Base-by-base conservation (phyloP, 2,329 filamentous ascomycete genomes). In the Xylariaceae sp. region DNA sequence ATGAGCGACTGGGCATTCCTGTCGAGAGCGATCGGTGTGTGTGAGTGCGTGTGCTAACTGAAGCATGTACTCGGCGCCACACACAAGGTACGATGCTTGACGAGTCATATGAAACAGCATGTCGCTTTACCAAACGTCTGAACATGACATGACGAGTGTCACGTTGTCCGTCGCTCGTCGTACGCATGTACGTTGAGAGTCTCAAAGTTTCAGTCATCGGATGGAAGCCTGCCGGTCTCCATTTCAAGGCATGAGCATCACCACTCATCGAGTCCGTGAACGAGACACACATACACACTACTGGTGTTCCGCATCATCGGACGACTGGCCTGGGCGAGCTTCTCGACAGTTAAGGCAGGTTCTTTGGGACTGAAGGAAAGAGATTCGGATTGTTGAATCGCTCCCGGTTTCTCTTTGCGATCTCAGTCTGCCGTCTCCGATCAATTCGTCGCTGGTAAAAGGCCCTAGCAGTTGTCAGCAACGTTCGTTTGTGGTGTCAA, bases 371-470 rank as follows among this genome's bases (percentile, higher is more conserved):
- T 42, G 88, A 87, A 1, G 94, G 94, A 66, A 97, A 97, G 56
- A 87, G 82, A 30, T 79, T 81, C 1, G 90, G 88, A 66, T 91
- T 87, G 59, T 83, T 86, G 57, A 95, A 71, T 44, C 90, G 83
- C 69, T 96, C 89, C 43, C 86, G 83, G 66, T 92, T 94, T 50
- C 88, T 79, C 71, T 85, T 95, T 8, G 90, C 87, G 51, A 85
- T 77, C 67, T 94, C 89, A n/a, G 81, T 80, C 69, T 88, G 87
- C 43, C 85, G 81, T 67, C 91, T 86, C 67, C 87, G 87, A 68
- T 90, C 84, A 49, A 96, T 69, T 12, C 94, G 84, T 74, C 91
- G 89, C 63, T 92, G 87, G 68, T 90, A 95, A 71, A 99, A 96
- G 30, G 84, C 80, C 64, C 89, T 94, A 65, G 49, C 45, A 26